Evolutionary conservation across 2,329 filamentous ascomycete genomes (phyloP).

Genomic region (Botryotinia calthae): DNA sequence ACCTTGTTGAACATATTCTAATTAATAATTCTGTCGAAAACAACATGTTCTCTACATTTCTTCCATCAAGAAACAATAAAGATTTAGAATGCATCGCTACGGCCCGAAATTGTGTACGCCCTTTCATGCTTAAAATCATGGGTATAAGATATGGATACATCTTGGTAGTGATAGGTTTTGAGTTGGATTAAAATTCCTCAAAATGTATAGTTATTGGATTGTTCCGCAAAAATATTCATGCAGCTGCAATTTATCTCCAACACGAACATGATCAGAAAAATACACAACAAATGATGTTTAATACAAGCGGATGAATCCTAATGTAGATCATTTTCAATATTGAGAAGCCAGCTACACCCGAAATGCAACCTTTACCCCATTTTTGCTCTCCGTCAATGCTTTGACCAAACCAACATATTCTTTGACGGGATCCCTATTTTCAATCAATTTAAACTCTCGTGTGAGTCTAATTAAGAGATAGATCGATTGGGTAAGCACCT

Average conservation of each 20-base stretch:
- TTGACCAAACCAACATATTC: constrained; percentile 10
- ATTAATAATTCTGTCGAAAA: not conserved
- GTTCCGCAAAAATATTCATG: no score
- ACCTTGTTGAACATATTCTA: not conserved
- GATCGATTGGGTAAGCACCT: constrained; percentile 38
- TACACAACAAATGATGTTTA: no score
- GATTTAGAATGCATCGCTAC: no score
- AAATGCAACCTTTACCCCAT: constrained; percentile 20
- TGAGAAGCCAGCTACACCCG: not conserved
- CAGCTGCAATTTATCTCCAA: no score
- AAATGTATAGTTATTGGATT: no score
- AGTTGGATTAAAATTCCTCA: no score
- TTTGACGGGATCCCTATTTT: constrained; percentile 29
- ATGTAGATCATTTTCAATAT: not conserved
- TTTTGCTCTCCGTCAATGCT: constrained; percentile 18
- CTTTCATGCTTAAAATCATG: not conserved
- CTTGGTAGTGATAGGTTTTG: not conserved
- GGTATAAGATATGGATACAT: not conserved
- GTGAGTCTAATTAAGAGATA: constrained; percentile 34
- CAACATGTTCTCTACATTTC: not conserved
- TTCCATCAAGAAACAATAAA: not conserved
- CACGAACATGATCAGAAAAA: no score
- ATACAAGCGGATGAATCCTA: not conserved
- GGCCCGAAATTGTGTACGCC: no score
- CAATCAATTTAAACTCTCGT: constrained; percentile 34